These are phyloP conservation scores for Clarireedia homoeocarpa DNA, from an alignment of 2,329 filamentous ascomycete genomes.

Conservation along the genomic window DNA sequence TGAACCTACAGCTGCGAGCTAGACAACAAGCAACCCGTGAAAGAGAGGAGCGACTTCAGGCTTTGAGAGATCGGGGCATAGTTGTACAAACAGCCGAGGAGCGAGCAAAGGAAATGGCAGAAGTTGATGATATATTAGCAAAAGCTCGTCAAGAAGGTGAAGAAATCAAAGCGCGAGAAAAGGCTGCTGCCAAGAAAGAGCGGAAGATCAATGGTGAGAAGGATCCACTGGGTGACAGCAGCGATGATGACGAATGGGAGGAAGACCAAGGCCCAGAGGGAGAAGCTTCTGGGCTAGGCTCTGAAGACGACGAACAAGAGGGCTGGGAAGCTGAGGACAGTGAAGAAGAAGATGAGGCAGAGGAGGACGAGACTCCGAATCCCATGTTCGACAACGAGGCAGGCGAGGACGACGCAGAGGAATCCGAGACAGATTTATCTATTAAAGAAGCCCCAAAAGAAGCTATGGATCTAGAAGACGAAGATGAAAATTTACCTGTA, in stretches of 20 bases:
- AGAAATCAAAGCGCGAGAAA: slow-evolving; percentile 70
- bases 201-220: slow-evolving; percentile 37
- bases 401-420: slow-evolving; percentile 34
- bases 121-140: slow-evolving; percentile 82
- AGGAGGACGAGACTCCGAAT: slow-evolving; percentile 27
- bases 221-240: slow-evolving; percentile 40
- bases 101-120: slow-evolving; percentile 69
- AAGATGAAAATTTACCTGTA: slow-evolving; percentile 22
- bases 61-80: slow-evolving; percentile 72
- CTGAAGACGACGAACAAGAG: slow-evolving; percentile 34
- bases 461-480: slow-evolving; percentile 21
- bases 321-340: slow-evolving; percentile 34
- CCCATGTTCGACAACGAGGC: slow-evolving; percentile 27
- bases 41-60: slow-evolving; percentile 67
- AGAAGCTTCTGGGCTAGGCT: slow-evolving; percentile 29
- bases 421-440: slow-evolving; percentile 20
- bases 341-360: slow-evolving; percentile 41
- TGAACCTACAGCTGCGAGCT: slow-evolving; percentile 60
- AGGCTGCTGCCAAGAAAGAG: slow-evolving; percentile 61
- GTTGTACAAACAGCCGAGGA: slow-evolving; percentile 81
- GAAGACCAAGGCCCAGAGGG: slow-evolving; percentile 35
- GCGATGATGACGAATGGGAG: slow-evolving; percentile 47
- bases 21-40: slow-evolving; percentile 73
- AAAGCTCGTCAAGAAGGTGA: slow-evolving; percentile 75
- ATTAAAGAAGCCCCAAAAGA: slow-evolving; percentile 27